Evolutionary conservation across 1,284 basidiomycete genomes (phyloP).

Genomic region (Ceratobasidium sp.): DNA sequence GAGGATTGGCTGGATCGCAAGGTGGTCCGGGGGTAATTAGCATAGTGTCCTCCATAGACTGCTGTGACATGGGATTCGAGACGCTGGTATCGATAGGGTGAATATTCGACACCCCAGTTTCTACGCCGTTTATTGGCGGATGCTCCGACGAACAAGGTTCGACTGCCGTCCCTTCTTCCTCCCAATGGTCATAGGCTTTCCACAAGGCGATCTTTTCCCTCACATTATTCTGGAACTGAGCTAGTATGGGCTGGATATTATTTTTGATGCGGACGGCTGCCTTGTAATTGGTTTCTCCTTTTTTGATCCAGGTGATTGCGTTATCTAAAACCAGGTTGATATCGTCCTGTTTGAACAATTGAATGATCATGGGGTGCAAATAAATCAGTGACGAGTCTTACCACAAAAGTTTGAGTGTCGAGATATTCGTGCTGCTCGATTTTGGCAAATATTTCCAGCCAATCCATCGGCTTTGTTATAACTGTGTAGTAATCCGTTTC

Average conservation of each 20-base stretch:
- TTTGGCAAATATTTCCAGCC: constrained; percentile 81
- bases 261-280: constrained; percentile 74
- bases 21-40: neutral
- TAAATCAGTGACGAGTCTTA: constrained; percentile 48
- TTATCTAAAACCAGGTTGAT: constrained; percentile 84
- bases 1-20: neutral
- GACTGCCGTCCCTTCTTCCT: neutral
- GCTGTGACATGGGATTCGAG: neutral
- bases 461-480: constrained; percentile 89
- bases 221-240: constrained; percentile 57
- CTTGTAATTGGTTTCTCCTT: constrained; percentile 75
- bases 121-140: neutral
- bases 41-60: neutral
- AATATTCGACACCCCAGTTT: neutral
- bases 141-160: too few relatives aligned
- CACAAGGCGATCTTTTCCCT: constrained; percentile 6
- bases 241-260: constrained; percentile 64
- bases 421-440: constrained; percentile 81
- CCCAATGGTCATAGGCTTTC: neutral
- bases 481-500: constrained; percentile 93
- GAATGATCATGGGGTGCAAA: neutral
- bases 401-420: constrained; percentile 78
- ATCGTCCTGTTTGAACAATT: constrained; percentile 66
- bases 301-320: constrained; percentile 86
- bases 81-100: neutral